A percentile compares a stretch with the other conserved stretches of the same genome.
Evolutionary conservation across 2,329 filamentous ascomycete species (phyloP).

Genomic region (Huntiella savannae): DNA sequence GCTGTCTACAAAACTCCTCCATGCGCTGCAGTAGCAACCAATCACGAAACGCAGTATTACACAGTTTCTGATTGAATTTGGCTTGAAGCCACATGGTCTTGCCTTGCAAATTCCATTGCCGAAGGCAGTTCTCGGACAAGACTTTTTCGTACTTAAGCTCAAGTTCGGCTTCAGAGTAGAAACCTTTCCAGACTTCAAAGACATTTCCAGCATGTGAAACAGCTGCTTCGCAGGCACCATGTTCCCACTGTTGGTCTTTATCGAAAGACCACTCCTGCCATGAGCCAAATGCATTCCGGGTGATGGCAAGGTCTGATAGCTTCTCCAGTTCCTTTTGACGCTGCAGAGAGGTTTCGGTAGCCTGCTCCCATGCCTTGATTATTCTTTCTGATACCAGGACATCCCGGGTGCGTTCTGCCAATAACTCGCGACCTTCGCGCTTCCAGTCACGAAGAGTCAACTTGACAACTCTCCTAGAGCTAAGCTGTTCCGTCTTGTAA

Average conservation of each 20-base stretch:
- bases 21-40: slow-evolving; percentile 11
- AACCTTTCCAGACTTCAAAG: background rate
- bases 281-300: background rate
- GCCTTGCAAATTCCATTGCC: slow-evolving; percentile 10
- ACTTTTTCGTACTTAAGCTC: slow-evolving; percentile 4
- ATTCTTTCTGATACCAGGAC: slow-evolving; percentile 3
- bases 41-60: slow-evolving; percentile 8
- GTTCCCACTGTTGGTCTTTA: background rate
- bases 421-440: slow-evolving; percentile 4
- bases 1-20: slow-evolving; percentile 5
- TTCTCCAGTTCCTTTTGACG: slow-evolving; percentile 2
- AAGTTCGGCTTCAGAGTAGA: slow-evolving; percentile 1
- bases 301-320: slow-evolving; percentile 1
- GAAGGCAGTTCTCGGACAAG: slow-evolving; percentile 2
- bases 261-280: slow-evolving; percentile 6
- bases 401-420: slow-evolving; percentile 8
- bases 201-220: background rate
- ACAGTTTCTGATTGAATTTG: slow-evolving; percentile 4
- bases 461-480: slow-evolving; percentile 9
- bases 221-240: slow-evolving; percentile 2
- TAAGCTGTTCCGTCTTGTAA: slow-evolving; percentile 8
- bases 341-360: slow-evolving; percentile 1
- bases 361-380: slow-evolving; percentile 11
- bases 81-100: slow-evolving; percentile 7
- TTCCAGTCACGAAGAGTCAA: slow-evolving; percentile 9